These are phyloP conservation scores for Fusarium vanettenii DNA, from an alignment of 2,329 filamentous ascomycete species.

Conservation along the genomic window DNA sequence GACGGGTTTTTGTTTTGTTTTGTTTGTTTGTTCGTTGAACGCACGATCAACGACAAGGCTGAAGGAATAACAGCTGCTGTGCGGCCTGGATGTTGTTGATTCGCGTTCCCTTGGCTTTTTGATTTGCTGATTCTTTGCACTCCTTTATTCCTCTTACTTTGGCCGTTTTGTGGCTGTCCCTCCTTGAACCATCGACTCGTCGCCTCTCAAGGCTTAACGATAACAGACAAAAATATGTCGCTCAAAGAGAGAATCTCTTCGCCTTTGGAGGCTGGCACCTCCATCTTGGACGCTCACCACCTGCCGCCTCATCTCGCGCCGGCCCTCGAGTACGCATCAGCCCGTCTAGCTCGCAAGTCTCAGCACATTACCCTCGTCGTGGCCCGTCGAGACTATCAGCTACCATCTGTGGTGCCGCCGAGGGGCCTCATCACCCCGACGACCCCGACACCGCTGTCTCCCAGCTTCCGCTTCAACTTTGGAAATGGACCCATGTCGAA, in stretches of 20 bases:
- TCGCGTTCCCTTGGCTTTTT: slow-evolving; percentile 9
- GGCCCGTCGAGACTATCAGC: slow-evolving; percentile 66
- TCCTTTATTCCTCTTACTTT: neutral
- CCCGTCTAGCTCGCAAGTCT: slow-evolving; percentile 64
- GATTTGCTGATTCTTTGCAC: neutral
- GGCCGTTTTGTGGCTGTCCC: slow-evolving; percentile 1
- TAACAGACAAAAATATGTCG: slow-evolving; percentile 48
- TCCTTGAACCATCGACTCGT: slow-evolving; percentile 5
- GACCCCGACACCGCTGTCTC: slow-evolving; percentile 45
- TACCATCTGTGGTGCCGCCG: slow-evolving; percentile 53
- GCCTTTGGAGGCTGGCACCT: slow-evolving; percentile 71
- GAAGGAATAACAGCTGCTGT: slow-evolving; percentile 35
- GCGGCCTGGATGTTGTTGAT: slow-evolving; percentile 26
- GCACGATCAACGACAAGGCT: slow-evolving; percentile 6
- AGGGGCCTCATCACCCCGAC: slow-evolving; percentile 38
- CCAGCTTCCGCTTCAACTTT: slow-evolving; percentile 48
- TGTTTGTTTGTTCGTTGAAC: neutral
- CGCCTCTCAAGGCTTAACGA: slow-evolving; percentile 14
- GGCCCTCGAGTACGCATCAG: slow-evolving; percentile 69
- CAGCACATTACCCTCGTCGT: slow-evolving; percentile 69
- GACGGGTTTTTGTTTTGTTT: neutral
- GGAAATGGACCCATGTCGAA: slow-evolving; percentile 47
- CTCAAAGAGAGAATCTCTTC: slow-evolving; percentile 70
- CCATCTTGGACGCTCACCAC: slow-evolving; percentile 67
- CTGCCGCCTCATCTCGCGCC: slow-evolving; percentile 66